Conservation (phyloP, 1,284 basidiomycete genomes). For the Microstroma glucosiphilum region DNA sequence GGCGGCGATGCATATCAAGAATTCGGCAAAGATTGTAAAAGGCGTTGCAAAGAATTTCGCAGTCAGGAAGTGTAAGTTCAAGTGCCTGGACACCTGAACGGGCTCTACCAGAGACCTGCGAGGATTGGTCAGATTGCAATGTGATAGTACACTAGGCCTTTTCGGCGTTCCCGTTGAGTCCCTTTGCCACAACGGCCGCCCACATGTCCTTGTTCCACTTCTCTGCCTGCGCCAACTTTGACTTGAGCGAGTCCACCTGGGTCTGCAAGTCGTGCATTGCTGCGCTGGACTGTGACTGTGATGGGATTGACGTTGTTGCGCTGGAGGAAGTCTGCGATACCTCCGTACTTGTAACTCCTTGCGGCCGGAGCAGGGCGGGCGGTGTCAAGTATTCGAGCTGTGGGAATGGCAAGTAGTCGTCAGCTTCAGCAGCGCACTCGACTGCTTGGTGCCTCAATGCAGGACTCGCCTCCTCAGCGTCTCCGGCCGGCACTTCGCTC, state of each 20-base stretch:
- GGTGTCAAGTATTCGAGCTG: neutral
- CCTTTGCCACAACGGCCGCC: neutral
- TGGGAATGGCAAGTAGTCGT: neutral
- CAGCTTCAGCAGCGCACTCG: neutral
- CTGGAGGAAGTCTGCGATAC: neutral
- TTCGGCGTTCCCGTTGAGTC: no score
- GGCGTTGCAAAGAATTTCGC: no score
- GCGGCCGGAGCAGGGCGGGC: neutral
- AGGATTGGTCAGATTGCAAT: no score
- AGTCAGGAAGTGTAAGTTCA: no score
- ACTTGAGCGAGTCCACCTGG: neutral
- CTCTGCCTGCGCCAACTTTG: neutral
- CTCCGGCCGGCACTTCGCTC: neutral
- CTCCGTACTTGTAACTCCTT: neutral
- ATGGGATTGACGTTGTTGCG: neutral
- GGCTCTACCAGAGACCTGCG: no score
- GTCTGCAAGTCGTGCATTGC: neutral
- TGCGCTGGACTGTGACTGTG: neutral
- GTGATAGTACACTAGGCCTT: no score
- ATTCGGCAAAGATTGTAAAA: no score
- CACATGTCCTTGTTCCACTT: constrained; percentile 6
- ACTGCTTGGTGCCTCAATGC: neutral
- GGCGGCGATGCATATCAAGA: no score
- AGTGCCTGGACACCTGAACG: no score
- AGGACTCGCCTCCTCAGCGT: neutral